phyloP scores from a whole-genome alignment of 495 filamentous ascomycete genomes.

The Copromyces sp. region DNA sequence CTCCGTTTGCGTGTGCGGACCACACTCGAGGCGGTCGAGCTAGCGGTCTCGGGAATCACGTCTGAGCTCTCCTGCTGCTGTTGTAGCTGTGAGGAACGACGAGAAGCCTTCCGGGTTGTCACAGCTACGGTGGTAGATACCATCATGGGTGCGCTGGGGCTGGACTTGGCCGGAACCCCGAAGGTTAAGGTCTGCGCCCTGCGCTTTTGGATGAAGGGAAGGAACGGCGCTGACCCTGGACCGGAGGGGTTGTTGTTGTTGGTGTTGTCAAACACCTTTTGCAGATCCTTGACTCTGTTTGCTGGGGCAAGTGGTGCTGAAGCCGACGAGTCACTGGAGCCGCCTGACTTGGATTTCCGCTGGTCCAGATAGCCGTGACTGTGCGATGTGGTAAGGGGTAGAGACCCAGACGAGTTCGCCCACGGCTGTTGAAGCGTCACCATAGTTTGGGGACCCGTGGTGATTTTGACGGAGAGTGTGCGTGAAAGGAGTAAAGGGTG shows the following conservation, averaged over 20 bases:
- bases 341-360: not conserved
- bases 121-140: conserved; percentile 10
- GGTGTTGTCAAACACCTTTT: not conserved
- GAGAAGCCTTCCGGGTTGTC: conserved; percentile 2
- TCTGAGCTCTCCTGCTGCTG: not conserved
- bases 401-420: not conserved
- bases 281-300: not conserved
- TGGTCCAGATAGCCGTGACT: not conserved
- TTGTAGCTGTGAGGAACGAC: not conserved
- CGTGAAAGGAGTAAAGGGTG: conserved; percentile 6
- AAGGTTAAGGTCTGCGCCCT: not conserved
- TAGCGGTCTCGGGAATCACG: not conserved
- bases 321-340: not conserved
- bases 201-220: conserved; percentile 6
- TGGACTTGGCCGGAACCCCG: conserved; percentile 1
- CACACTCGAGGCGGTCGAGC: not conserved
- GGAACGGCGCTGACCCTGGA: not conserved
- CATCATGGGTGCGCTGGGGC: conserved; percentile 13
- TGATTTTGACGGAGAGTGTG: conserved; percentile 9
- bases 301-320: not conserved
- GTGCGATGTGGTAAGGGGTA: not conserved
- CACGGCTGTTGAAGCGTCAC: not conserved
- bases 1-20: not conserved
- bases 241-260: not conserved
- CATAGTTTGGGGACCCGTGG: not conserved